These are phyloP conservation scores for Monosporozyma servazzii DNA, from an alignment of 805 yeast genomes.

Conservation along the genomic window DNA sequence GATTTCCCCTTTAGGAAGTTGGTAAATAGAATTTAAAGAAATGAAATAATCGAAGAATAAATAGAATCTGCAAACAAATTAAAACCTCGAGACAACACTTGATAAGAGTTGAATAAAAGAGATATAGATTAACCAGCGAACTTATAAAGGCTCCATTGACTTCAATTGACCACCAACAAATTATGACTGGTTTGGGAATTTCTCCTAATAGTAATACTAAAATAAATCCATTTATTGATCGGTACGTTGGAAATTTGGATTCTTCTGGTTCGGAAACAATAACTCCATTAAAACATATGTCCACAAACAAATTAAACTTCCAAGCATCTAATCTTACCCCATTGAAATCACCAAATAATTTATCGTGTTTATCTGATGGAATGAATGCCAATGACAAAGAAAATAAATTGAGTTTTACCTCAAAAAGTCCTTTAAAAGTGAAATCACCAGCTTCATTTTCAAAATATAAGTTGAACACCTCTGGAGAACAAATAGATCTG, in stretches of 20 bases:
- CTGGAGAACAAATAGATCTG: constrained; percentile 1
- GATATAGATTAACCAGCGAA: not conserved
- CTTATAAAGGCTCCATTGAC: not conserved
- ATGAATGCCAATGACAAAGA: not conserved
- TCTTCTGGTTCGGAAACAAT: not conserved
- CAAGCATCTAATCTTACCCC: not conserved
- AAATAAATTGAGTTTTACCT: not conserved
- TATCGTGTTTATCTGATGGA: not conserved
- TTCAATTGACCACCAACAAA: not conserved
- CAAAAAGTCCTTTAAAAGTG: not conserved
- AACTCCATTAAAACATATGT: constrained; percentile 14
- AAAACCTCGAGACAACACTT: not conserved
- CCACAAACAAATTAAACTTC: constrained; percentile 13
- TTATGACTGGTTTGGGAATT: not conserved
- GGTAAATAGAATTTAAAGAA: not conserved
- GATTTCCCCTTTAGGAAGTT: not conserved
- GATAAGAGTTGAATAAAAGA: not conserved
- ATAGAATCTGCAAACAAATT: not conserved
- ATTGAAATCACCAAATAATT: not conserved
- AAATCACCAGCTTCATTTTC: not conserved
- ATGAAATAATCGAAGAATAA: not conserved
- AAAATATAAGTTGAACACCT: not conserved
- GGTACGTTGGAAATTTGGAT: constrained; percentile 22
- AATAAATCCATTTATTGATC: constrained; percentile 18
- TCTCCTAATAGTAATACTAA: not conserved